Percentiles rank a stretch among this genome's conserved stretches.
Conservation (phyloP, 257 asterid genomes). For the Ilex aquifolium region DNA sequence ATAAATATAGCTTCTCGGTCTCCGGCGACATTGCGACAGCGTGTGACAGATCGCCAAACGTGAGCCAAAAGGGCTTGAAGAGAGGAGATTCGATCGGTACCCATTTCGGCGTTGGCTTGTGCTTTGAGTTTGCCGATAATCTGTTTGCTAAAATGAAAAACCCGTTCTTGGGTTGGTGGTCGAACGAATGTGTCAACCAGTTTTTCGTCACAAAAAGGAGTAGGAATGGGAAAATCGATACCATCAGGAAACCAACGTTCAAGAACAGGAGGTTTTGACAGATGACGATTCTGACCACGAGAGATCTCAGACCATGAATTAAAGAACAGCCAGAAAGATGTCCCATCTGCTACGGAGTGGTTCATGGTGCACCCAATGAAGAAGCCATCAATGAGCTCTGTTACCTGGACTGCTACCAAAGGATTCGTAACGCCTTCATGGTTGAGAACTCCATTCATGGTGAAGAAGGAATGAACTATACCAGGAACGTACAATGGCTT, state of each 20-base stretch:
- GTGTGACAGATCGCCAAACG: constrained; percentile 32
- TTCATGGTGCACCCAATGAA: constrained; percentile 35
- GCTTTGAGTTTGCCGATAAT: constrained; percentile 19
- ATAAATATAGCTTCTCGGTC: constrained; percentile 10
- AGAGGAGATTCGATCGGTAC: constrained; percentile 22
- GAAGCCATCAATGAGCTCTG: constrained; percentile 30
- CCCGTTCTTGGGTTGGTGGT: constrained; percentile 10
- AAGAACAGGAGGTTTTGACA: constrained; percentile 21
- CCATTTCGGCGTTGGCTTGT: constrained; percentile 22
- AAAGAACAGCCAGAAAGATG: constrained; percentile 43
- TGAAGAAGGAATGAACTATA: constrained; percentile 26
- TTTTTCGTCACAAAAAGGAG: constrained; percentile 14
- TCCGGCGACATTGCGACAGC: constrained; percentile 10
- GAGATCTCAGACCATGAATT: constrained; percentile 43
- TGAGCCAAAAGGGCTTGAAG: constrained; percentile 50
- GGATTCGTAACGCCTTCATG: constrained; percentile 26
- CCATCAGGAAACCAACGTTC: constrained; percentile 21
- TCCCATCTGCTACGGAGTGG: constrained; percentile 30
- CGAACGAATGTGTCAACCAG: not conserved
- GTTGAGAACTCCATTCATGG: constrained; percentile 14
- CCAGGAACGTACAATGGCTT: constrained; percentile 17
- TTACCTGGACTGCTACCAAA: constrained; percentile 32
- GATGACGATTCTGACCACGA: constrained; percentile 13
- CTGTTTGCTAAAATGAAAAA: constrained; percentile 19
- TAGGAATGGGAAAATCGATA: not conserved